phyloP scores from a whole-genome alignment of 2,329 filamentous ascomycete genomes.

The Aspergillus hiratsukae region DNA sequence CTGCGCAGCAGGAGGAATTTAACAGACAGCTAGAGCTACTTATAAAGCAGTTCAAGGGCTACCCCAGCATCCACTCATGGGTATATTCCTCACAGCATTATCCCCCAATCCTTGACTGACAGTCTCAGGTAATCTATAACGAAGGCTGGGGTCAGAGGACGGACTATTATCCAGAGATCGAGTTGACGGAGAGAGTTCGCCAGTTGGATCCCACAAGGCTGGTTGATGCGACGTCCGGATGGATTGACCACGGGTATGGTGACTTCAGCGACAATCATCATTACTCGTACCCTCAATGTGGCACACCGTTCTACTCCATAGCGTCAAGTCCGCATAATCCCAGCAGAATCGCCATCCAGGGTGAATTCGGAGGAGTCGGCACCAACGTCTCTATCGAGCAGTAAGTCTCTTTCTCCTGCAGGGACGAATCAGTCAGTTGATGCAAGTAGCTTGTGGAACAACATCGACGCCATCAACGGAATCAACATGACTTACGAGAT shows the following conservation, averaged over 20 bases:
- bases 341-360: slow-evolving; percentile 61
- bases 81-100: slow-evolving; percentile 30
- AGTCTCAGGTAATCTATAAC: slow-evolving; percentile 61
- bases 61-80: slow-evolving; percentile 63
- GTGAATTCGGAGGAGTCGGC: slow-evolving; percentile 67
- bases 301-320: slow-evolving; percentile 62
- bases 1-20: slow-evolving; percentile 59
- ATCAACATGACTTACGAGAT: slow-evolving; percentile 68
- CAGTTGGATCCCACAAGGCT: slow-evolving; percentile 60
- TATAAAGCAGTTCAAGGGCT: slow-evolving; percentile 59
- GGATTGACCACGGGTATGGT: slow-evolving; percentile 64
- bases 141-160: slow-evolving; percentile 65
- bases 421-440: neutral
- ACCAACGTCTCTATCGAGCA: slow-evolving; percentile 60
- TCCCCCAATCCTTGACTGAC: neutral
- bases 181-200: slow-evolving; percentile 52
- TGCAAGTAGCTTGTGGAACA: slow-evolving; percentile 59
- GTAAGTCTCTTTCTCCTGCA: slow-evolving; percentile 35
- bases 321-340: slow-evolving; percentile 54
- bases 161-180: slow-evolving; percentile 51
- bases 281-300: slow-evolving; percentile 67
- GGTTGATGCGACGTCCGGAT: slow-evolving; percentile 60
- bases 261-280: slow-evolving; percentile 68
- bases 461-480: slow-evolving; percentile 52
- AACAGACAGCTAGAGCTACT: slow-evolving; percentile 59